Percentiles rank a stretch among this genome's conserved stretches.
phyloP scores from a whole-genome alignment of 1,139 yeast genomes.

The Magnusiomyces magnusii region DNA sequence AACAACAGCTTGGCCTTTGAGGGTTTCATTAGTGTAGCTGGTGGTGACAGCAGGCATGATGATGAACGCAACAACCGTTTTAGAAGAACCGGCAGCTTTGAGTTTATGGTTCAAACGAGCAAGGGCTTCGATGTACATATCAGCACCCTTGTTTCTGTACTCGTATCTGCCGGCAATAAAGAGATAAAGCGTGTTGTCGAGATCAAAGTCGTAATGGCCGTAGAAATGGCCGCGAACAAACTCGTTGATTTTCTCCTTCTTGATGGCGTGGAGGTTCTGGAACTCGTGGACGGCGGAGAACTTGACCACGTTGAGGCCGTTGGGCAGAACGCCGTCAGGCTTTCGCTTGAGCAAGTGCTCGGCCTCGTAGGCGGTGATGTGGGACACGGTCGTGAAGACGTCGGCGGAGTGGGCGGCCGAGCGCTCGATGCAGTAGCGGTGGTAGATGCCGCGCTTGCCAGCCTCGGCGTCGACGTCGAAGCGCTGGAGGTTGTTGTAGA shows the following conservation, averaged over 20 bases:
- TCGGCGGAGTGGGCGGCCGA: conserved; percentile 98
- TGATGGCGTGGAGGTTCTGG: conserved; percentile 89
- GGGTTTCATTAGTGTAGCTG: conserved; percentile 91
- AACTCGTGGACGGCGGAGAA: conserved; percentile 97
- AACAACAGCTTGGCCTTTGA: conserved; percentile 93
- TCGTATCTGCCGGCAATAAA: conserved; percentile 98
- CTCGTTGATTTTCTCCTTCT: conserved; percentile 88
- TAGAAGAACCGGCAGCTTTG: conserved; percentile 73
- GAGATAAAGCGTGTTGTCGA: conserved; percentile 88
- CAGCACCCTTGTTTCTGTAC: conserved; percentile 95
- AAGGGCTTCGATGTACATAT: conserved; percentile 84
- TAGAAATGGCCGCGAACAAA: conserved; percentile 96
- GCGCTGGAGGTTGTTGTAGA: conserved; percentile 80
- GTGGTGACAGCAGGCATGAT: conserved; percentile 96
- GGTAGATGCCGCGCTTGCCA: conserved; percentile 95
- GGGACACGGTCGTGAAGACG: conserved; percentile 95
- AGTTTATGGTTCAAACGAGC: conserved; percentile 87
- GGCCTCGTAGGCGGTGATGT: conserved; percentile 90
- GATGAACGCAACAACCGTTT: conserved; percentile 95
- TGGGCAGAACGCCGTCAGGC: conserved; percentile 97
- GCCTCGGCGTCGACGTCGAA: conserved; percentile 98
- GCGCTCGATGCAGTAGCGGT: conserved; percentile 92
- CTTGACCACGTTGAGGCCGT: conserved; percentile 91
- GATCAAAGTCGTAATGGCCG: conserved; percentile 91
- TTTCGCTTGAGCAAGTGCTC: conserved; percentile 90